These are phyloP conservation scores for Gynochthodes officinalis DNA, from an alignment of 257 asterid genomes.

Conservation along the genomic window DNA sequence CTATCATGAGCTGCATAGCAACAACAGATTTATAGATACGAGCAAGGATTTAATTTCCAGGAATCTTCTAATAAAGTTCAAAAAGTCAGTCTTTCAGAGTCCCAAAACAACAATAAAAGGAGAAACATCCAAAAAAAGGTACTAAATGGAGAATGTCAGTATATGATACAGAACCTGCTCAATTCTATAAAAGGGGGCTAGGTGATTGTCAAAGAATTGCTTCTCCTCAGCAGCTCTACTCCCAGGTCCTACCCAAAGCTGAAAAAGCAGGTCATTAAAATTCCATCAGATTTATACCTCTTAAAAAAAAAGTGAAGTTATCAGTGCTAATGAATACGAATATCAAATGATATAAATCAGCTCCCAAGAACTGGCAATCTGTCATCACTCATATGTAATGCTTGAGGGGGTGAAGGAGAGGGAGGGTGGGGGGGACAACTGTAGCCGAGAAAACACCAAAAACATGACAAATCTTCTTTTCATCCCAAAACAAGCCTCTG, in stretches of 20 bases:
- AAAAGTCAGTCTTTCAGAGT: background rate
- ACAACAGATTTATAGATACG: conserved; percentile 15
- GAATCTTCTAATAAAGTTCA: background rate
- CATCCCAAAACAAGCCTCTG: background rate
- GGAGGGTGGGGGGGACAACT: too few species aligned
- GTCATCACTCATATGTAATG: background rate
- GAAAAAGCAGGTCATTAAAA: conserved; percentile 20
- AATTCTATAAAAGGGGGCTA: conserved; percentile 94
- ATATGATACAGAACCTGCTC: conserved; percentile 66
- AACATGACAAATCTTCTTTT: background rate
- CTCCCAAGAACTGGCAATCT: background rate
- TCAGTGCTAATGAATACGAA: background rate
- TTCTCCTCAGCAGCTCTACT: conserved; percentile 99
- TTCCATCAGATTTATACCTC: background rate
- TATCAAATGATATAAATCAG: background rate
- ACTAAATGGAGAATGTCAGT: background rate
- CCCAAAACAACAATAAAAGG: conserved; percentile 3
- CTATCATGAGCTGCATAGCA: conserved; percentile 83
- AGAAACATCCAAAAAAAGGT: background rate
- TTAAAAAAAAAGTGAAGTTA: background rate
- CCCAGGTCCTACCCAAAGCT: conserved; percentile 99
- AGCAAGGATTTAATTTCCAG: background rate
- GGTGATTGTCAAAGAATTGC: conserved; percentile 80
- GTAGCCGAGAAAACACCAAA: background rate
- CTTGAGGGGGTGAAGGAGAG: too few species aligned